These are phyloP conservation scores for Cryptococcus neoformans DNA, from an alignment of 1,284 basidiomycete genomes.

Conservation along the genomic window DNA sequence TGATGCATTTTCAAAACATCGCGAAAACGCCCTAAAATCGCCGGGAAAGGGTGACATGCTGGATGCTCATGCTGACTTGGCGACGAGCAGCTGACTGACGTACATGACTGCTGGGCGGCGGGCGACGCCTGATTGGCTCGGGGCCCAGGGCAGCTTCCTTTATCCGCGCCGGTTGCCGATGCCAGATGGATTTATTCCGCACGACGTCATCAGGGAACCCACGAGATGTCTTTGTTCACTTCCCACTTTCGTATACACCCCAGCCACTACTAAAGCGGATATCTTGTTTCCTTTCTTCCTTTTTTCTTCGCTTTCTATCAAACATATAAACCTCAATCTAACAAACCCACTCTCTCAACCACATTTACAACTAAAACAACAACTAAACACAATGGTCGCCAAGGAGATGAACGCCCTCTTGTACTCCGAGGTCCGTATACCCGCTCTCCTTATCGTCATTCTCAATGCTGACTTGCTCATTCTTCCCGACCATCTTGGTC, in stretches of 20 bases:
- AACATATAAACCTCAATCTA: background rate
- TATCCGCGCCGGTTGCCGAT: background rate
- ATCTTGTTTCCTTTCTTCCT: background rate
- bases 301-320: background rate
- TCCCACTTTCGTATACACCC: background rate
- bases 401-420: conserved; percentile 42
- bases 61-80: no score
- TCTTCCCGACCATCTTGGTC: background rate
- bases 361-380: background rate
- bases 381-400: conserved; percentile 21
- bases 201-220: background rate
- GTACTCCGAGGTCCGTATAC: conserved; percentile 37
- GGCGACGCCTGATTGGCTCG: no score
- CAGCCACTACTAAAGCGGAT: background rate
- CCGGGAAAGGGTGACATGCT: no score
- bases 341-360: background rate
- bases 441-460: background rate
- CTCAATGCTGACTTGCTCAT: background rate
- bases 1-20: no score
- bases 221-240: background rate
- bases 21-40: no score
- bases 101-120: background rate
- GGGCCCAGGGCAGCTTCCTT: background rate
- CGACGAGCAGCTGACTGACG: no score
- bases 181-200: background rate